phyloP scores from a whole-genome alignment of 352 stramenopile genomes.

The Phytophthora agathidicida region DNA sequence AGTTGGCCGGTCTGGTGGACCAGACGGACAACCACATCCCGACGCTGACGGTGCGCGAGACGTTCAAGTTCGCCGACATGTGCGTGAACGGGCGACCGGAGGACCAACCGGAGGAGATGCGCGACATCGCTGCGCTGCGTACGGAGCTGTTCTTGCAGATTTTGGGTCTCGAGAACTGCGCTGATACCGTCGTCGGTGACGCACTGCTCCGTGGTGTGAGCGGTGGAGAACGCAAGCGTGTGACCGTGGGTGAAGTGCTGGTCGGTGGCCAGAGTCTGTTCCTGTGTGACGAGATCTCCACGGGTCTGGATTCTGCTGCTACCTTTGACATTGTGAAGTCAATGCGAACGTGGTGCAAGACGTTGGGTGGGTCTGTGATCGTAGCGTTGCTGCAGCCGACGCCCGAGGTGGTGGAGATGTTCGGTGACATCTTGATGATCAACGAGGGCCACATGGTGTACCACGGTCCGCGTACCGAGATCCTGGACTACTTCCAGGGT shows the following conservation, averaged over 20 bases:
- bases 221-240: slow-evolving; percentile 86
- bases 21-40: slow-evolving; percentile 90
- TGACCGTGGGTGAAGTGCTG: slow-evolving; percentile 83
- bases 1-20: slow-evolving; percentile 70
- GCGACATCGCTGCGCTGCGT: slow-evolving; percentile 68
- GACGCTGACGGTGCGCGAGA: slow-evolving; percentile 93
- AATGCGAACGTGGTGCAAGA: slow-evolving; percentile 53
- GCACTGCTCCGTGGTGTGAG: slow-evolving; percentile 85
- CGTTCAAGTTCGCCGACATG: slow-evolving; percentile 92
- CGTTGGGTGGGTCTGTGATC: slow-evolving; percentile 38
- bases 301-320: slow-evolving; percentile 60
- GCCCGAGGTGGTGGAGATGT: slow-evolving; percentile 94
- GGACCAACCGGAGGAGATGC: slow-evolving; percentile 73
- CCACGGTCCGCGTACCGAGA: slow-evolving; percentile 82
- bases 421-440: slow-evolving; percentile 96
- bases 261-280: slow-evolving; percentile 64
- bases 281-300: slow-evolving; percentile 80
- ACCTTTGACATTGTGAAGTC: slow-evolving; percentile 66
- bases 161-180: slow-evolving; percentile 89
- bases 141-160: slow-evolving; percentile 80
- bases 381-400: slow-evolving; percentile 51
- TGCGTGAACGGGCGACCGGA: slow-evolving; percentile 75
- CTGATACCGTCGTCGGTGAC: slow-evolving; percentile 94
- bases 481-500: slow-evolving; percentile 85
- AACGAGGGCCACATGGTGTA: slow-evolving; percentile 94